Conservation (phyloP, 257 asterid genomes). For the Solanum chaucha region DNA sequence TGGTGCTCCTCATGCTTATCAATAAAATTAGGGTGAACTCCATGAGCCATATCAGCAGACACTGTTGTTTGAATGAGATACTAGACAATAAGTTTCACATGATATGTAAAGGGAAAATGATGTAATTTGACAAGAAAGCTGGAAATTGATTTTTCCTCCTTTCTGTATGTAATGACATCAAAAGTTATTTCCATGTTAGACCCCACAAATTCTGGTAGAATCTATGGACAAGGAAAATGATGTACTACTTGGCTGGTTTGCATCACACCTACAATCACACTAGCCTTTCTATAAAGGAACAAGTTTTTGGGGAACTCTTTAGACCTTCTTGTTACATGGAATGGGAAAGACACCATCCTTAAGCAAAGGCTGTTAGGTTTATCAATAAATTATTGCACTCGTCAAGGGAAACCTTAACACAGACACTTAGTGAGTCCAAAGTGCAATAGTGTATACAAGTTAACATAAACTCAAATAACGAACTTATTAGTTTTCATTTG, state of each 20-base stretch:
- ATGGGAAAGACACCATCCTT: background rate
- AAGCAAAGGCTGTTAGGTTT: background rate
- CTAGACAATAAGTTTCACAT: background rate
- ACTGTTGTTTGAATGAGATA: constrained; percentile 34
- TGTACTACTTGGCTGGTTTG: background rate
- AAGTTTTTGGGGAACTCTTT: background rate
- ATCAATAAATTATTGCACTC: background rate
- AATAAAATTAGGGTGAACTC: constrained; percentile 84
- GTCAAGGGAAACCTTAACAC: background rate
- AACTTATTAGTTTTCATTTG: background rate
- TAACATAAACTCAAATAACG: background rate
- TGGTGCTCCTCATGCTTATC: constrained; percentile 95
- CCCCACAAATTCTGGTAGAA: background rate
- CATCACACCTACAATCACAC: background rate
- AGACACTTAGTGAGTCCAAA: background rate
- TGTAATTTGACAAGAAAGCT: background rate
- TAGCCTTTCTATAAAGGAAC: background rate
- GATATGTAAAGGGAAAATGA: background rate
- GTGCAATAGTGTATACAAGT: background rate
- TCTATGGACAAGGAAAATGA: background rate
- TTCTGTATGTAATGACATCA: background rate
- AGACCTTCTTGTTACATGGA: background rate
- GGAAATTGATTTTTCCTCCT: background rate
- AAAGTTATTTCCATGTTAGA: background rate
- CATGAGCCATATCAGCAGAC: constrained; percentile 99